A percentile compares a stretch with the other conserved stretches of the same genome.
These are phyloP conservation scores for Trichoderma parareesei DNA, from an alignment of 495 filamentous ascomycete species.

Conservation along the genomic window DNA sequence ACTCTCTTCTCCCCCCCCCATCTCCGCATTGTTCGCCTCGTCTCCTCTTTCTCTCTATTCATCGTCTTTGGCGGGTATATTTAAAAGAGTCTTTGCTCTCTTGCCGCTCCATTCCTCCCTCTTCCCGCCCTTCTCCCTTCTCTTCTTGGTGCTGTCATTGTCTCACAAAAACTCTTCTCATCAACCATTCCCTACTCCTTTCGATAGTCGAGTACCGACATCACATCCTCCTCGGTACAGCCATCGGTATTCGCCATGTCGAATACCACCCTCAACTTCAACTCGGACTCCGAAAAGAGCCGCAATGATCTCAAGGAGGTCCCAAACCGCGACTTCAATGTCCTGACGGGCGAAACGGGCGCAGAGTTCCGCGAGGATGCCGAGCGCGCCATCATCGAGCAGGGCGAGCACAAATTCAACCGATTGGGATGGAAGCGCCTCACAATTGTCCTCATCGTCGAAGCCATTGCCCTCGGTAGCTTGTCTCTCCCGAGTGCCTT, in stretches of 20 bases:
- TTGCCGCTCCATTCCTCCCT: too few species aligned
- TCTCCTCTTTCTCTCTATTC: background rate
- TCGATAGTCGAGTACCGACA: background rate
- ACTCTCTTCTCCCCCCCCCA: background rate
- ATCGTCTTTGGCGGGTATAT: background rate
- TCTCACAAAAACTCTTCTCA: background rate
- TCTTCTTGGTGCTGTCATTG: background rate
- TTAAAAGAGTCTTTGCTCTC: background rate
- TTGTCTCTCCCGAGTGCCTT: slow-evolving; percentile 58
- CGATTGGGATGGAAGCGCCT: slow-evolving; percentile 43
- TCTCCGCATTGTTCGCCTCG: slow-evolving; percentile 2
- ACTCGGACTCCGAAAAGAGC: background rate
- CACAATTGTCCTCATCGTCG: slow-evolving; percentile 56
- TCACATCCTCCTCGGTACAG: background rate
- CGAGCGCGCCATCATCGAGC: slow-evolving; percentile 31
- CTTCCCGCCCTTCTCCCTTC: too few species aligned
- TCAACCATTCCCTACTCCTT: background rate
- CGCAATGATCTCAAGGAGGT: background rate
- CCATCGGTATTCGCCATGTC: background rate
- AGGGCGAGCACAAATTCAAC: slow-evolving; percentile 33
- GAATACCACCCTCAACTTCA: too few species aligned
- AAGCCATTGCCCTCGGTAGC: slow-evolving; percentile 66
- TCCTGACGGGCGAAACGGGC: background rate
- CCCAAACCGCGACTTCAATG: background rate
- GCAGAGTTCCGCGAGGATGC: slow-evolving; percentile 17